Conservation (phyloP, 768 basidiomycete species). For the Rhizopogon vinicolor region DNA sequence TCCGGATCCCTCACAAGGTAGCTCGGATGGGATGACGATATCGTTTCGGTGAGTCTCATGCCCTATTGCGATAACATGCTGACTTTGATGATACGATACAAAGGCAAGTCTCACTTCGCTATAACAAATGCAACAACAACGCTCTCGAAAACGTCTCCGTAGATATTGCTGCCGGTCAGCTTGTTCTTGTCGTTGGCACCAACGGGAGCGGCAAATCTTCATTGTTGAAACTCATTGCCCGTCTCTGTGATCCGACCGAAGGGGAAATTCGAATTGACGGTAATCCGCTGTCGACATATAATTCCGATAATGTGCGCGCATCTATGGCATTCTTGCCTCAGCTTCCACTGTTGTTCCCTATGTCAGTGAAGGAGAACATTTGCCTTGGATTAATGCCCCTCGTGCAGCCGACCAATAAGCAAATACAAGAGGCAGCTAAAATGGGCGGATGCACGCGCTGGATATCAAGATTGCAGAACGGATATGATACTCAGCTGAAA, state of each 20-base stretch:
- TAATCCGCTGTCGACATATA: constrained; percentile 32
- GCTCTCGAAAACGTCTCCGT: constrained; percentile 23
- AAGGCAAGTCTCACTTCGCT: constrained; percentile 17
- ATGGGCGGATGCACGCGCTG: constrained; percentile 22
- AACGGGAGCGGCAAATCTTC: constrained; percentile 26
- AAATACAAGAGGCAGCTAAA: constrained; percentile 27
- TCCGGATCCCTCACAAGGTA: constrained; percentile 5
- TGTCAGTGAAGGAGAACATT: constrained; percentile 42
- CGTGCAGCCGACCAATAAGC: constrained; percentile 9
- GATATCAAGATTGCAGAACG: constrained; percentile 31
- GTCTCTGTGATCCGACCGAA: constrained; percentile 41
- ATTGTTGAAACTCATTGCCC: constrained; percentile 44
- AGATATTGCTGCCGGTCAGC: constrained; percentile 23
- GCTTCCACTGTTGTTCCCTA: constrained; percentile 43
- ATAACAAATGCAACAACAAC: constrained; percentile 13
- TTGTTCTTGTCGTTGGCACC: constrained; percentile 26
- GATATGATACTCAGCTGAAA: constrained; percentile 26
- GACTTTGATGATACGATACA: neutral
- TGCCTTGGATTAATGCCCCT: constrained; percentile 21
- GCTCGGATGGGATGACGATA: constrained; percentile 20
- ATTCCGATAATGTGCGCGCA: constrained; percentile 34
- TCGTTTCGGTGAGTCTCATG: constrained; percentile 16
- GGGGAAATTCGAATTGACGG: constrained; percentile 45
- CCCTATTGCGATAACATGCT: neutral
- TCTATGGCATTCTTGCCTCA: constrained; percentile 47